Evolutionary conservation across 805 yeast genomes (phyloP).

Genomic region (Pichia membranifaciens): DNA sequence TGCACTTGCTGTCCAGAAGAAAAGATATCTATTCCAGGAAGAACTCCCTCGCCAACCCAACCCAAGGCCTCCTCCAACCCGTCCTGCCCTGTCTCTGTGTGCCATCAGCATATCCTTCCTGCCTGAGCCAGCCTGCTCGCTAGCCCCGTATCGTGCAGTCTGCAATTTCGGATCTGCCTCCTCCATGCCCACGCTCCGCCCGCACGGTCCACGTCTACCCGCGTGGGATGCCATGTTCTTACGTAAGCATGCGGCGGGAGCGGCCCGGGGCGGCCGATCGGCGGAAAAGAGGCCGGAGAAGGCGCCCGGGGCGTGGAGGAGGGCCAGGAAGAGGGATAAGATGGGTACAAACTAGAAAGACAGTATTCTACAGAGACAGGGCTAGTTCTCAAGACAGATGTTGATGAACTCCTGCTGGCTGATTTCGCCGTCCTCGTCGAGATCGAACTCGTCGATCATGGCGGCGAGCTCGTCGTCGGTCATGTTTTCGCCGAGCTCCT

Average conservation of each 20-base stretch:
- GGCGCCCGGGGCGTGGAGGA: not conserved
- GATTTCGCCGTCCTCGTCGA: constrained; percentile 94
- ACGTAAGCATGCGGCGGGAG: too few relatives aligned
- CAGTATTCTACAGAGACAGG: not conserved
- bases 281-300: not conserved
- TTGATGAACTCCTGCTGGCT: constrained; percentile 86
- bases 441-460: constrained; percentile 96
- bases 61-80: too few relatives aligned
- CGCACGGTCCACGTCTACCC: constrained; percentile 4
- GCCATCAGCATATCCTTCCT: too few relatives aligned
- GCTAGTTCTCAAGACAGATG: constrained; percentile 70
- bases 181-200: constrained; percentile 1
- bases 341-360: not conserved
- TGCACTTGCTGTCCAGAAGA: too few relatives aligned
- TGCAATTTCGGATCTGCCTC: too few relatives aligned
- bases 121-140: too few relatives aligned
- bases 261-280: not conserved
- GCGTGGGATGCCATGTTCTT: constrained; percentile 11
- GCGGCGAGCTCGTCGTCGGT: constrained; percentile 91
- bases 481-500: constrained; percentile 85
- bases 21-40: too few relatives aligned
- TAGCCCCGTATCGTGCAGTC: too few relatives aligned
- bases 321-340: too few relatives aligned
- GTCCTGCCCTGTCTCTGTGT: too few relatives aligned
- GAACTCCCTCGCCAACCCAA: too few relatives aligned